Percentiles rank a stretch among this genome's conserved stretches.
Evolutionary conservation across 139 green algal genomes (phyloP).

Genomic region (Asterochloris sp.): DNA sequence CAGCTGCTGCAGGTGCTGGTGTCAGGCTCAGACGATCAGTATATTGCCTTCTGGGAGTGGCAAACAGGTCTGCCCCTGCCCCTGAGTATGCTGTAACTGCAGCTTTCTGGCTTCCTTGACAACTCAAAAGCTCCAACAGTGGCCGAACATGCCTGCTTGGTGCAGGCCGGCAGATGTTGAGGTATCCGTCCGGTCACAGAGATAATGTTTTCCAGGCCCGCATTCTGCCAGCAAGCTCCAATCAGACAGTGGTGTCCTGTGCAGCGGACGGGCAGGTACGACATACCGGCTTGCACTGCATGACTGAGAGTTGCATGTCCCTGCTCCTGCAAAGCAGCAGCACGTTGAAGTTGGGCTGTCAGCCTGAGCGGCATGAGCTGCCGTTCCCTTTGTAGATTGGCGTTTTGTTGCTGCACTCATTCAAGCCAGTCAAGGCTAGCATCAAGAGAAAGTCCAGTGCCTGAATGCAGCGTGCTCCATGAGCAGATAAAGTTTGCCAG

Average conservation of each 20-base stretch:
- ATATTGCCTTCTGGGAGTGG: constrained; percentile 35
- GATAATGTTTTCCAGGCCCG: constrained; percentile 47
- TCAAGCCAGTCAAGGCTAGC: no score
- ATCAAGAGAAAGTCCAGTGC: no score
- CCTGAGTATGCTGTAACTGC: not conserved
- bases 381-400: no score
- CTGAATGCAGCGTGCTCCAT: no score
- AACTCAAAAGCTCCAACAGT: not conserved
- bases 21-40: constrained; percentile 47
- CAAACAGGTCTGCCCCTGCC: constrained; percentile 1
- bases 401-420: no score
- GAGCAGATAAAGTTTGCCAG: no score
- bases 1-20: not conserved
- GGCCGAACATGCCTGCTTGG: constrained; percentile 8
- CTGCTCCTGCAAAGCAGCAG: no score
- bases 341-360: no score
- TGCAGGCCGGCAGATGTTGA: constrained; percentile 28
- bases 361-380: no score
- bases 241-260: constrained; percentile 48
- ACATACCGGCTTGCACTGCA: not conserved
- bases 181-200: constrained; percentile 36
- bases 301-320: no score
- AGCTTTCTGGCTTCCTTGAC: not conserved
- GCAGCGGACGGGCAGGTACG: constrained; percentile 56
- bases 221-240: constrained; percentile 34